Conservation (phyloP, 2,329 filamentous ascomycete genomes). For the Chaetomium strumarium region DNA sequence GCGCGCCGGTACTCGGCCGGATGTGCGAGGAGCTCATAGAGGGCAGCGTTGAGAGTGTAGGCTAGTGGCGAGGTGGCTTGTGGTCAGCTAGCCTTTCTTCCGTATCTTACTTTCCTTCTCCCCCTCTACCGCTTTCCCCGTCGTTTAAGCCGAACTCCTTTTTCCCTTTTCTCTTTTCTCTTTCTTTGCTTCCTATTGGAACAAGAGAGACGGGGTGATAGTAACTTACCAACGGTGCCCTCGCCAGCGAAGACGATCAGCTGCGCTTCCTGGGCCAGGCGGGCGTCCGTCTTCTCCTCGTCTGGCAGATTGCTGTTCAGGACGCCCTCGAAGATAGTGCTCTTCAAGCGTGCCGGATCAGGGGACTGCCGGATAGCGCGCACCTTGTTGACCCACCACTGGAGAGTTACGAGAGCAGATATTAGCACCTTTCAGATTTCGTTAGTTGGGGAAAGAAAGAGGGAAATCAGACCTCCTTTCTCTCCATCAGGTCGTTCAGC, state of each 20-base stretch:
- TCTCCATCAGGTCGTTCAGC: too few species aligned
- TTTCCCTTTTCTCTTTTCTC: too few species aligned
- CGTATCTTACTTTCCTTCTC: background rate
- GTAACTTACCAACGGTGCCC: background rate
- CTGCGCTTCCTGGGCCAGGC: slow-evolving; percentile 26
- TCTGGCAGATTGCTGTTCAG: slow-evolving; percentile 26
- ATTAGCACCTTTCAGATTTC: background rate
- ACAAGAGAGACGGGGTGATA: background rate
- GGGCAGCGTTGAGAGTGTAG: slow-evolving; percentile 19
- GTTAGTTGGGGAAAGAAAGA: background rate
- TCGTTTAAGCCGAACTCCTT: too few species aligned
- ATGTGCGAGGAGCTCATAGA: slow-evolving; percentile 23
- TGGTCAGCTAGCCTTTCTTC: background rate
- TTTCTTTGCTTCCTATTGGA: too few species aligned
- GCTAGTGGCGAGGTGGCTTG: slow-evolving; percentile 15
- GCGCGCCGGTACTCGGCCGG: slow-evolving; percentile 11
- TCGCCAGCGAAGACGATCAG: slow-evolving; percentile 28
- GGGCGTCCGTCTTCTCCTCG: slow-evolving; percentile 25
- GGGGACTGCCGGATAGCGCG: slow-evolving; percentile 20
- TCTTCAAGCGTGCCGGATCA: slow-evolving; percentile 21
- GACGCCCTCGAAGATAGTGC: slow-evolving; percentile 27
- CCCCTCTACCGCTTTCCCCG: too few species aligned
- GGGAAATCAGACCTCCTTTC: too few species aligned
- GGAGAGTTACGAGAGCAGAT: background rate
- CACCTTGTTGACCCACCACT: slow-evolving; percentile 19